These are phyloP conservation scores for Erysimum cheiranthoides DNA, from an alignment of 345 rosid genomes.

Conservation along the genomic window DNA sequence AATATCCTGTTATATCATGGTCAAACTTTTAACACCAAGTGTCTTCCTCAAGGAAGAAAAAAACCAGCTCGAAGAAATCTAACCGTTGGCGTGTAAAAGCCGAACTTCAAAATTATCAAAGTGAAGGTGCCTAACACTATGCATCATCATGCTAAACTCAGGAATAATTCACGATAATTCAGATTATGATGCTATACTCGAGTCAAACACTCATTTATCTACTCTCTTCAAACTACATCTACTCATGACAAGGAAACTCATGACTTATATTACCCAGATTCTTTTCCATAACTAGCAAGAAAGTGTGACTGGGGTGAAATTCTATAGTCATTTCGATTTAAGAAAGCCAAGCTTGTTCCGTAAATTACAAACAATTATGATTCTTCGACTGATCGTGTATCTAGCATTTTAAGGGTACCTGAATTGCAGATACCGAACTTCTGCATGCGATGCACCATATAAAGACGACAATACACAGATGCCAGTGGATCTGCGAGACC, in stretches of 20 bases:
- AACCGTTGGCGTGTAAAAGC: conserved; percentile 12
- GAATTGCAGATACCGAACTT: conserved; percentile 59
- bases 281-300: conserved; percentile 20
- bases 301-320: conserved; percentile 19
- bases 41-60: conserved; percentile 22
- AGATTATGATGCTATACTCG: conserved; percentile 5
- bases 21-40: conserved; percentile 6
- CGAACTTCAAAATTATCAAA: conserved; percentile 29
- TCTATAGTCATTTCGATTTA: not conserved
- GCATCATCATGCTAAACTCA: conserved; percentile 25
- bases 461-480: conserved; percentile 79
- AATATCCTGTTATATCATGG: conserved; percentile 56
- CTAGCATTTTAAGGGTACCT: conserved; percentile 53
- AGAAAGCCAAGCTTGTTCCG: conserved; percentile 22
- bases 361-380: conserved; percentile 8
- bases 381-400: conserved; percentile 1
- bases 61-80: conserved; percentile 4
- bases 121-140: conserved; percentile 4
- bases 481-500: conserved; percentile 89
- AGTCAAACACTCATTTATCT: conserved; percentile 8
- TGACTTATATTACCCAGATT: conserved; percentile 4
- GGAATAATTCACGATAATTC: conserved; percentile 10
- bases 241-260: not conserved
- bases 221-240: conserved; percentile 20
- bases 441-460: conserved; percentile 72